Percentiles rank a stretch among this genome's conserved stretches.
Conservation (phyloP, 1,284 basidiomycete genomes). For the Sanghuangporus baumii region DNA sequence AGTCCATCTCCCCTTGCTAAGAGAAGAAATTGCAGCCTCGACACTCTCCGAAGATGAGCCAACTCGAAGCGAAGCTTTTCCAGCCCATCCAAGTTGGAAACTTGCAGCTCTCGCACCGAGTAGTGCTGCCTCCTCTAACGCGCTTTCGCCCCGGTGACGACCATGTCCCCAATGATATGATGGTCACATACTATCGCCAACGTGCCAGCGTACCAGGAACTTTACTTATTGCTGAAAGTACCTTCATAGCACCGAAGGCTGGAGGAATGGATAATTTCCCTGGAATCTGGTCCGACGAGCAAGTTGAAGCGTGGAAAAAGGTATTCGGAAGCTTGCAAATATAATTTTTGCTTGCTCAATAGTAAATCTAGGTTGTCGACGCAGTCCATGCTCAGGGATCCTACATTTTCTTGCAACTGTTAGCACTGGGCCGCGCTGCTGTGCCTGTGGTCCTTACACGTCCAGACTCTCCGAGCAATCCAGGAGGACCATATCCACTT, state of each 20-base stretch:
- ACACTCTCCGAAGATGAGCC: neutral
- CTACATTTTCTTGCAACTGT: conserved; percentile 43
- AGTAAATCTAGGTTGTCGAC: conserved; percentile 23
- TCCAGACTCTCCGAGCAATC: conserved; percentile 12
- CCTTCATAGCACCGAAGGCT: conserved; percentile 23
- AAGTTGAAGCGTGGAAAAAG: conserved; percentile 28
- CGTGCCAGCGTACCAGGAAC: conserved; percentile 25
- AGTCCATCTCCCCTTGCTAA: too few relatives aligned
- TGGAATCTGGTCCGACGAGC: conserved; percentile 24
- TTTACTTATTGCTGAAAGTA: conserved; percentile 29
- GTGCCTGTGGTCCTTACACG: conserved; percentile 26
- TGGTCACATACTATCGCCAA: conserved; percentile 26
- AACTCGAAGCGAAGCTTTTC: conserved; percentile 21
- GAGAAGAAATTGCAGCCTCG: too few relatives aligned
- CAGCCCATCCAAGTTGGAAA: conserved; percentile 27
- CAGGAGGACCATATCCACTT: conserved; percentile 27
- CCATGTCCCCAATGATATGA: conserved; percentile 21
- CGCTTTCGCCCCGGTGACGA: conserved; percentile 25
- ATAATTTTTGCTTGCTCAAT: neutral
- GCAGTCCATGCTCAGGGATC: conserved; percentile 41
- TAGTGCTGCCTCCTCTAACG: conserved; percentile 31
- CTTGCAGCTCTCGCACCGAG: conserved; percentile 23
- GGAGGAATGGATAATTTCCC: conserved; percentile 22
- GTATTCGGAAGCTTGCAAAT: conserved; percentile 14
- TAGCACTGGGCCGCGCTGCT: conserved; percentile 42